A percentile compares a stretch with the other conserved stretches of the same genome.
phyloP scores from a whole-genome alignment of 345 rosid species.

The Citrus cavaleriei region DNA sequence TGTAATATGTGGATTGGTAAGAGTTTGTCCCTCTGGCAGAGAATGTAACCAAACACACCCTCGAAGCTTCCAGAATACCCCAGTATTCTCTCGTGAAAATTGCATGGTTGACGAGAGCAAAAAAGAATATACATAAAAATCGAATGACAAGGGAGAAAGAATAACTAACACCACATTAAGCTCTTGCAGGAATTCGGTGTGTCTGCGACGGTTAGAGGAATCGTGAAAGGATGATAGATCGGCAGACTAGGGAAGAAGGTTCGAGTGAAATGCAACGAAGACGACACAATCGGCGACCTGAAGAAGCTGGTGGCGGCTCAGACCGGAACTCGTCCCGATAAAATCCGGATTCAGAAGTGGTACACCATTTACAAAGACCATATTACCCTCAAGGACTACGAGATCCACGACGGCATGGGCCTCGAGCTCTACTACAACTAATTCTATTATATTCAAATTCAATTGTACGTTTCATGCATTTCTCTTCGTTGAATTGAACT shows the following conservation, averaged over 20 bases:
- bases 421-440: conserved; percentile 70
- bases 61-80: too few species aligned
- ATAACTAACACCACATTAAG: too few species aligned
- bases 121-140: too few species aligned
- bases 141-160: too few species aligned
- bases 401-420: conserved; percentile 79
- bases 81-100: too few species aligned
- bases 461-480: neutral
- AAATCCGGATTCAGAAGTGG: conserved; percentile 61
- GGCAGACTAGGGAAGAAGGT: conserved; percentile 60
- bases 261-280: conserved; percentile 58
- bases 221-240: conserved; percentile 15
- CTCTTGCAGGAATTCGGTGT: too few species aligned
- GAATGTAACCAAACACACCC: too few species aligned
- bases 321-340: conserved; percentile 46
- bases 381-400: conserved; percentile 74
- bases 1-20: too few species aligned
- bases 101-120: too few species aligned
- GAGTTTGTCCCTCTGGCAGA: too few species aligned
- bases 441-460: neutral
- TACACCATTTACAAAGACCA: conserved; percentile 66
- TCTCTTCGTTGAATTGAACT: too few species aligned
- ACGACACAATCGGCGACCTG: conserved; percentile 57
- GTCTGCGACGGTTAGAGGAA: too few species aligned
- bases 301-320: conserved; percentile 57